Evolutionary conservation across 257 asterid species (phyloP), one percentile per base, ranked within the genome.

Genomic region (Paulownia fortunei): DNA sequence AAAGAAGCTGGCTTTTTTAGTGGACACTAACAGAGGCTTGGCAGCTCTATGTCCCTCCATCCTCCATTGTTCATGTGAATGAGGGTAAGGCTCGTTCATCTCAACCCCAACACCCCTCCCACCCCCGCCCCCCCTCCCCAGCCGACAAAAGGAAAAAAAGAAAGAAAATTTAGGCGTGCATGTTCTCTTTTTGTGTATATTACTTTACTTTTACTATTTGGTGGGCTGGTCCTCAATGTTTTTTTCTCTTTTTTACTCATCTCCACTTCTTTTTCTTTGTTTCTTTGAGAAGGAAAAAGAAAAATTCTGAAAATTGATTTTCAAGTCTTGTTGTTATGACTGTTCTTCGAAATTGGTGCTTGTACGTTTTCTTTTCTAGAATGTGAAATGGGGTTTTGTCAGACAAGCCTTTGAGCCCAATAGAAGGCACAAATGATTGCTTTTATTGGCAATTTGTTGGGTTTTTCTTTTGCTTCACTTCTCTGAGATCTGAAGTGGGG

Each of bases 361-460:
- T 51, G 42, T 21, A 34, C 41, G 47, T 34, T 51, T 74, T 34
- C 58, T 24, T 51, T 37, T 64, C 21, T 26, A 39, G 37, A 62
- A 71, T 62, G 78, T 52, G 65, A 9, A 56, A 77, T 55, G 70
- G 81, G 85, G 51, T 65, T 78, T 56, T 23, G 15, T 12, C 30
- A 58, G 39, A 26, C 80, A 77, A 83, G 84, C 62, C 83, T 84
- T 89, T 83, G 88, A 85, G 92, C 82, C 81, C 74, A 81, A 77
- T 88, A 79, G 90, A 85, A 51, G 85, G 82, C 74, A 82, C 83
- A 88, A 76, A 89, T 86, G 87, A 85, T 89, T 92, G 77, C 84
- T 79, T 82, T 49, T 63, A 12, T 79, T 73, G 41, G 83, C 79
- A 69, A 49, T 80, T 82, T 87, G 74, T 73, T 84, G 81, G 84